Evolutionary conservation across 2,329 filamentous ascomycete genomes (phyloP).

Genomic region (Pyricularia sp.): DNA sequence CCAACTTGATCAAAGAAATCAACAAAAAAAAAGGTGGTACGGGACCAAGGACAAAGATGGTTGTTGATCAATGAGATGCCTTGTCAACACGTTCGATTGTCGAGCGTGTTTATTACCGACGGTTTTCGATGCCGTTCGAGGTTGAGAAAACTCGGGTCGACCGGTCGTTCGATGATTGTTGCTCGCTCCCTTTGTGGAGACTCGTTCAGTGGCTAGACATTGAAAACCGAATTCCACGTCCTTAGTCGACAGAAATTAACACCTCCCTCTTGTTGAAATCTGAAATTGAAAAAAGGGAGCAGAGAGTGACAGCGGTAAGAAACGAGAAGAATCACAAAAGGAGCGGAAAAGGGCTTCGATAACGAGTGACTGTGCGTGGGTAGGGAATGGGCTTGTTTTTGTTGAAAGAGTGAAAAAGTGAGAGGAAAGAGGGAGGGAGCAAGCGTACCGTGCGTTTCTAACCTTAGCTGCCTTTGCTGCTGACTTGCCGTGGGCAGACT

Average conservation of each 20-base stretch:
- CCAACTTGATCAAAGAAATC: not conserved
- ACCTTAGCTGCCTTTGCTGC: not conserved
- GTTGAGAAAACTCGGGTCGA: not conserved
- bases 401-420: not conserved
- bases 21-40: not conserved
- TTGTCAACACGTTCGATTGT: not conserved
- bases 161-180: not conserved
- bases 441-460: not conserved
- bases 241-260: not conserved
- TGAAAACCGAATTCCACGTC: slow-evolving; percentile 2
- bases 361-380: slow-evolving; percentile 3
- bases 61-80: not conserved
- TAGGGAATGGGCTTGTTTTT: not conserved
- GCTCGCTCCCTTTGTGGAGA: slow-evolving; percentile 2
- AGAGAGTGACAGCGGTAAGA: not conserved
- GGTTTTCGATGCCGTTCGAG: not conserved
- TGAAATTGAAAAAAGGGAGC: slow-evolving; percentile 1
- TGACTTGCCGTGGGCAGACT: not conserved
- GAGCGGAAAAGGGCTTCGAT: not conserved
- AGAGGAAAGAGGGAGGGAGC: slow-evolving; percentile 2
- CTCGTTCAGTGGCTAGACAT: slow-evolving; percentile 3
- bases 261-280: not conserved
- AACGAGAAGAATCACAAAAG: not conserved
- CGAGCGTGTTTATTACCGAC: not conserved
- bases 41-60: not conserved